Evolutionary conservation across 1,139 yeast genomes (phyloP).

Genomic region (Geotrichum klebahnii): DNA sequence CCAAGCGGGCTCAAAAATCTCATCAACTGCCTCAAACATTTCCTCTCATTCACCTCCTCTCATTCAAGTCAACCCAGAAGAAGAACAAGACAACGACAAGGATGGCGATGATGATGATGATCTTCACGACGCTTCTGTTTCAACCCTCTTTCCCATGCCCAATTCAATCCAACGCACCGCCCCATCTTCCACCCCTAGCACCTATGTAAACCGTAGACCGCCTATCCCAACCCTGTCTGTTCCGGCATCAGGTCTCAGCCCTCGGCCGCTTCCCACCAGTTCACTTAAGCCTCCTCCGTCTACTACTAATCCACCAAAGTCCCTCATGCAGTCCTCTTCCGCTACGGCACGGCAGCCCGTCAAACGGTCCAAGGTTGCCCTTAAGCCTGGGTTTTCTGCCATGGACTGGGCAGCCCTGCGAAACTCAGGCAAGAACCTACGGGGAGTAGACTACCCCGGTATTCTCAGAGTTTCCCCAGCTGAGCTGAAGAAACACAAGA

Average conservation of each 20-base stretch:
- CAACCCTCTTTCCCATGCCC: slow-evolving; percentile 12
- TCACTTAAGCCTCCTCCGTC: slow-evolving; percentile 6
- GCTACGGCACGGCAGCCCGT: neutral
- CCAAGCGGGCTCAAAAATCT: too few species aligned
- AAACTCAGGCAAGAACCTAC: slow-evolving; percentile 42
- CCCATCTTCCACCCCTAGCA: neutral
- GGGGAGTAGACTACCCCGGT: slow-evolving; percentile 34
- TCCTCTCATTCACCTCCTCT: neutral
- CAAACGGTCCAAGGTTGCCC: slow-evolving; percentile 48
- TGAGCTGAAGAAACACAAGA: slow-evolving; percentile 58
- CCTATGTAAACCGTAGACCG: slow-evolving; percentile 3
- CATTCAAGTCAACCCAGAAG: neutral
- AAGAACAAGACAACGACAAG: neutral
- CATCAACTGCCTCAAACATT: too few species aligned
- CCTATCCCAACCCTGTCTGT: slow-evolving; percentile 1
- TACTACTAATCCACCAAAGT: slow-evolving; percentile 11
- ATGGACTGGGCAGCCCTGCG: slow-evolving; percentile 77
- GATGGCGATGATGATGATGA: neutral
- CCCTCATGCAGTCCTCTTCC: slow-evolving; percentile 11
- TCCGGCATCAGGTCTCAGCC: neutral
- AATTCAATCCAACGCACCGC: slow-evolving; percentile 13
- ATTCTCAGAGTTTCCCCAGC: slow-evolving; percentile 52
- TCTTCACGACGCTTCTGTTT: slow-evolving; percentile 2
- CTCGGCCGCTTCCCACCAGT: neutral
- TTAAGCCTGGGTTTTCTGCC: slow-evolving; percentile 80